A percentile compares a stretch with the other conserved stretches of the same genome.
Evolutionary conservation across 2,329 filamentous ascomycete genomes (phyloP).

Genomic region (Fusarium globosum): DNA sequence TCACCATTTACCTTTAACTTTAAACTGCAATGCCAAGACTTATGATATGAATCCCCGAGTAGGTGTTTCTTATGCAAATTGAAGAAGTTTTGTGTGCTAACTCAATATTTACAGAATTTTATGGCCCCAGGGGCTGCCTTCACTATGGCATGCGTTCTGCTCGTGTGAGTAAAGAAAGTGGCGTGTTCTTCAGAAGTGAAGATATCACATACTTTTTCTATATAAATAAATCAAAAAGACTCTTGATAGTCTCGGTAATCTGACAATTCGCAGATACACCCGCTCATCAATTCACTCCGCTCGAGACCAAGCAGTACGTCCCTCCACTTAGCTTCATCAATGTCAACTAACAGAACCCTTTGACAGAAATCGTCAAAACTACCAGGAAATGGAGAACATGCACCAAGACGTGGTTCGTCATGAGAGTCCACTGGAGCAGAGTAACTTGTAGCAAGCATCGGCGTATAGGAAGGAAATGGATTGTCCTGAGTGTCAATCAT

Average conservation of each 20-base stretch:
- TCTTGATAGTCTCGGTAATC: background rate
- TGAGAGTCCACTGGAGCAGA: background rate
- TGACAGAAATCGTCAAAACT: conserved; percentile 24
- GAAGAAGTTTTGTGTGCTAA: background rate
- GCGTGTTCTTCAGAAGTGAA: conserved; percentile 22
- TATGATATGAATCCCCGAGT: conserved; percentile 47
- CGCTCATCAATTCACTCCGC: conserved; percentile 55
- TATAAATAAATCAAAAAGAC: background rate
- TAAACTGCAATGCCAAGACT: background rate
- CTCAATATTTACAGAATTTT: conserved; percentile 50
- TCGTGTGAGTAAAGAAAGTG: conserved; percentile 53
- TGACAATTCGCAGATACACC: conserved; percentile 49
- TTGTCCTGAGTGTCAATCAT: background rate
- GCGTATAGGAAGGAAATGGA: conserved; percentile 24
- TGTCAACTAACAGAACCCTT: conserved; percentile 1
- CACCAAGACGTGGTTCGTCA: conserved; percentile 18
- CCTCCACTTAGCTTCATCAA: background rate
- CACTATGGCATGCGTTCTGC: conserved; percentile 63
- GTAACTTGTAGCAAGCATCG: conserved; percentile 7
- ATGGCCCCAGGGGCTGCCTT: conserved; percentile 64
- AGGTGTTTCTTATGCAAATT: background rate
- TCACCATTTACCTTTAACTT: background rate
- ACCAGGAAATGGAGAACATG: conserved; percentile 29
- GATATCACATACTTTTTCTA: background rate
- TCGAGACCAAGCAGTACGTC: conserved; percentile 46